Conservation (phyloP, 2,329 filamentous ascomycete species). For the Pestalotiopsis sp. region DNA sequence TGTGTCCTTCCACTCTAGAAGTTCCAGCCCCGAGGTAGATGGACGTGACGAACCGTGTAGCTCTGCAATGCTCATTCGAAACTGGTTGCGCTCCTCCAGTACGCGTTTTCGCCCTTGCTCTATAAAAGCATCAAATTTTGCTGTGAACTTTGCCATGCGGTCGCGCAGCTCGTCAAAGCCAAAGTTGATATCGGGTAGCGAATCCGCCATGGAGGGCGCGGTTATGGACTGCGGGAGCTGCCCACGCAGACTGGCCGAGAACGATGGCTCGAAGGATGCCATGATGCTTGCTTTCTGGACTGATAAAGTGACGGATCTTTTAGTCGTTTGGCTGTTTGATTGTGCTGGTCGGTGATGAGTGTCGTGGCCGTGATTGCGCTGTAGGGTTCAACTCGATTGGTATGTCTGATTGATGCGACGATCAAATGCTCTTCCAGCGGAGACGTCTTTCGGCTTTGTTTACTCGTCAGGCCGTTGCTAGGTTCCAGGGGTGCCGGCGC, state of each 20-base stretch:
- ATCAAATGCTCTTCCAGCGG: neutral
- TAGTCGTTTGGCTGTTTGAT: neutral
- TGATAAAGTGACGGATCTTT: neutral
- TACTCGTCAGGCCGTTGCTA: conserved; percentile 10
- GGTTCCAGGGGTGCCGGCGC: neutral
- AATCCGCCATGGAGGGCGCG: conserved; percentile 71
- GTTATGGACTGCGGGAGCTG: conserved; percentile 58
- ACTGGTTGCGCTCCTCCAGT: conserved; percentile 90
- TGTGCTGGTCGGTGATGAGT: neutral
- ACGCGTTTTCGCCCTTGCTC: conserved; percentile 88
- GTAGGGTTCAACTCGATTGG: neutral
- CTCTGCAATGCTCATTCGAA: conserved; percentile 86
- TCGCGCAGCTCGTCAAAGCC: conserved; percentile 94
- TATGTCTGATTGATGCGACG: no score
- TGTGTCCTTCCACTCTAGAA: neutral
- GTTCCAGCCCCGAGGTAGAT: conserved; percentile 8
- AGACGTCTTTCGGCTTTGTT: conserved; percentile 2
- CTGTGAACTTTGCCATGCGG: conserved; percentile 91
- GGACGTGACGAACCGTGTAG: conserved; percentile 68
- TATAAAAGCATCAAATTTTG: conserved; percentile 90
- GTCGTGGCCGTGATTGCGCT: neutral
- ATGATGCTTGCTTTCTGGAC: conserved; percentile 35
- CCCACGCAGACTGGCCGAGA: conserved; percentile 63
- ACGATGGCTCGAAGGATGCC: conserved; percentile 68
- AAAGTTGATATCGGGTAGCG: conserved; percentile 88